A percentile compares a stretch with the other conserved stretches of the same genome.
phyloP scores from a whole-genome alignment of 345 rosid species.

The Stellera chamaejasme region DNA sequence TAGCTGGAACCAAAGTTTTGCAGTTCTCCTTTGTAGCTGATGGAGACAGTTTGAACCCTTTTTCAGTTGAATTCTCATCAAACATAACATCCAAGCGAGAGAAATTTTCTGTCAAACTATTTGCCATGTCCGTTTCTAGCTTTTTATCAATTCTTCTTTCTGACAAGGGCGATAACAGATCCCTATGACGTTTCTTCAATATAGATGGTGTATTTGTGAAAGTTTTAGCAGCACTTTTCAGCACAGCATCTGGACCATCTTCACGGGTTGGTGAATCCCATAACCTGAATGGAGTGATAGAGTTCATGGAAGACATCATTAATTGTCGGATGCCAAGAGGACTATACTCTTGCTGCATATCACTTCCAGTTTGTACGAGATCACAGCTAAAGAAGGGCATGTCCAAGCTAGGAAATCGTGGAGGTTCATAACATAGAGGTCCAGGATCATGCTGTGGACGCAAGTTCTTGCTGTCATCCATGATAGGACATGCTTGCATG shows the following conservation, averaged over 20 bases:
- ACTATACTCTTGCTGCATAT: slow-evolving; percentile 88
- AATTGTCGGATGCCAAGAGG: slow-evolving; percentile 97
- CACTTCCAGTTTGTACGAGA: slow-evolving; percentile 68
- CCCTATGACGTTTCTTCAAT: slow-evolving; percentile 77
- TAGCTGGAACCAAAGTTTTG: slow-evolving; percentile 32
- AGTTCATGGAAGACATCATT: slow-evolving; percentile 79
- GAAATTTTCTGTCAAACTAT: slow-evolving; percentile 64
- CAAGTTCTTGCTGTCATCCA: slow-evolving; percentile 25
- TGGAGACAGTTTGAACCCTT: slow-evolving; percentile 29
- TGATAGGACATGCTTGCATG: slow-evolving; percentile 27
- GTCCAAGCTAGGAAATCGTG: slow-evolving; percentile 91
- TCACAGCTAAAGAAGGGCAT: slow-evolving; percentile 95
- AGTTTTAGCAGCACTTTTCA: slow-evolving; percentile 69
- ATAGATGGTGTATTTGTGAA: slow-evolving; percentile 78
- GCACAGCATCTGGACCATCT: slow-evolving; percentile 64
- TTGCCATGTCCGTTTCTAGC: slow-evolving; percentile 64
- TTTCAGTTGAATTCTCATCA: slow-evolving; percentile 38
- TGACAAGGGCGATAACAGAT: slow-evolving; percentile 82
- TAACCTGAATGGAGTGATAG: slow-evolving; percentile 77
- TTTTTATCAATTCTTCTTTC: slow-evolving; percentile 74
- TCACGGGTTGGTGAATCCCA: slow-evolving; percentile 86
- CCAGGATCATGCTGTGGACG: slow-evolving; percentile 46
- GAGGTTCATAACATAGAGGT: slow-evolving; percentile 91
- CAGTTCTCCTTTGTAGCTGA: slow-evolving; percentile 17
- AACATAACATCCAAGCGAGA: slow-evolving; percentile 82